Conservation (phyloP, 2,329 filamentous ascomycete genomes). For the Xylaria hypoxylon region DNA sequence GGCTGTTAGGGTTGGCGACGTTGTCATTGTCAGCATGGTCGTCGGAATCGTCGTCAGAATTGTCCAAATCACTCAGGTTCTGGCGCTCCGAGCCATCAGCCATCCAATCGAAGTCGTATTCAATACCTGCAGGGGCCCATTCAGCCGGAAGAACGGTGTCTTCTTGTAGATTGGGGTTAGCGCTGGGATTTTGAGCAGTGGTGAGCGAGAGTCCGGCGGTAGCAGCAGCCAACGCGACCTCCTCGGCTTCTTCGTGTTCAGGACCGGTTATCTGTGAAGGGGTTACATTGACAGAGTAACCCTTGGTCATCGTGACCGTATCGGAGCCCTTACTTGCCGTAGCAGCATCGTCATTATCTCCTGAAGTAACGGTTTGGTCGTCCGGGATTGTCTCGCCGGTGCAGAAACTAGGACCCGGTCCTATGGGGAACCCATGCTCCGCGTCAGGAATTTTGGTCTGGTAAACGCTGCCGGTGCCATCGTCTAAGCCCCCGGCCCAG, state of each 20-base stretch:
- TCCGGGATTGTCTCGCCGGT: slow-evolving; percentile 48
- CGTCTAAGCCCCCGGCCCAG: slow-evolving; percentile 71
- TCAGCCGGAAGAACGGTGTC: neutral
- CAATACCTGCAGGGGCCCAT: no score
- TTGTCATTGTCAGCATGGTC: neutral
- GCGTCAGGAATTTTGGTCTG: slow-evolving; percentile 50
- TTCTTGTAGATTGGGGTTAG: neutral
- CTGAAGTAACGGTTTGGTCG: slow-evolving; percentile 33
- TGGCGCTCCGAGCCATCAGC: slow-evolving; percentile 3
- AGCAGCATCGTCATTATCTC: slow-evolving; percentile 32
- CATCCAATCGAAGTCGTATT: slow-evolving; percentile 17
- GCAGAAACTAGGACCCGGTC: slow-evolving; percentile 50
- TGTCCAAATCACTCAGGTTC: slow-evolving; percentile 5
- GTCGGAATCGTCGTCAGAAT: neutral
- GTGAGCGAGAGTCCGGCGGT: neutral
- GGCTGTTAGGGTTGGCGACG: no score
- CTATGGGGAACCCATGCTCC: slow-evolving; percentile 44
- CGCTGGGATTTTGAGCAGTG: neutral
- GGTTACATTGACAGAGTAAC: slow-evolving; percentile 19
- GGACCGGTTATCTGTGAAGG: slow-evolving; percentile 9
- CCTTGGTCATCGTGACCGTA: slow-evolving; percentile 38
- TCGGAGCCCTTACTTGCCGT: slow-evolving; percentile 28
- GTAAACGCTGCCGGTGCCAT: slow-evolving; percentile 63
- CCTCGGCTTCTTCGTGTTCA: neutral
- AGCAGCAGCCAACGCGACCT: neutral